phyloP scores from a whole-genome alignment of 2,329 filamentous ascomycete genomes.

The Scedosporium apiospermum region DNA sequence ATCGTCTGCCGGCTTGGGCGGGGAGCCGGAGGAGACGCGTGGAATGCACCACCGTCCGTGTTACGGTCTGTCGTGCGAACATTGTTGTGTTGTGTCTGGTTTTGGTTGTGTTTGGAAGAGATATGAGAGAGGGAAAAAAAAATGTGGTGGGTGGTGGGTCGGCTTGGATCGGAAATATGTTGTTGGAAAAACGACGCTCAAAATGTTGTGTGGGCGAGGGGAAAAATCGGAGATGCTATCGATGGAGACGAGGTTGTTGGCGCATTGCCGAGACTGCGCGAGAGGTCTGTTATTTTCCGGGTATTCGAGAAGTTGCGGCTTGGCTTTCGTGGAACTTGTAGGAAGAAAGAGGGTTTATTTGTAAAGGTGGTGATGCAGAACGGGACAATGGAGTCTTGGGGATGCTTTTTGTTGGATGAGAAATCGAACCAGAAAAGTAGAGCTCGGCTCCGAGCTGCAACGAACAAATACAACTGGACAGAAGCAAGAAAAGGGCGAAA shows the following conservation, averaged over 20 bases:
- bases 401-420: neutral
- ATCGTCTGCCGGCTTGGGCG: neutral
- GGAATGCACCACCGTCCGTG: neutral
- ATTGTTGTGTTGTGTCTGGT: neutral
- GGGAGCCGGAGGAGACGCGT: neutral
- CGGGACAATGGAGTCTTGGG: neutral
- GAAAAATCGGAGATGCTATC: neutral
- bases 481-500: neutral
- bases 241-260: neutral
- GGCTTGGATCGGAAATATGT: neutral
- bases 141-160: neutral
- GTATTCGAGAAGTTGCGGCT: neutral
- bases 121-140: neutral
- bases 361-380: neutral
- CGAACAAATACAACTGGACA: neutral
- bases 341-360: neutral
- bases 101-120: neutral
- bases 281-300: neutral
- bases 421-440: constrained; percentile 1
- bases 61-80: constrained; percentile 1
- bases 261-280: neutral
- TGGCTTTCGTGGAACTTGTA: neutral
- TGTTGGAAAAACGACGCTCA: neutral
- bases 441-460: constrained; percentile 1
- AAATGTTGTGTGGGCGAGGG: neutral